A percentile compares a stretch with the other conserved stretches of the same genome.
phyloP scores from a whole-genome alignment of 352 stramenopile species.

The Pythium myriotylum region DNA sequence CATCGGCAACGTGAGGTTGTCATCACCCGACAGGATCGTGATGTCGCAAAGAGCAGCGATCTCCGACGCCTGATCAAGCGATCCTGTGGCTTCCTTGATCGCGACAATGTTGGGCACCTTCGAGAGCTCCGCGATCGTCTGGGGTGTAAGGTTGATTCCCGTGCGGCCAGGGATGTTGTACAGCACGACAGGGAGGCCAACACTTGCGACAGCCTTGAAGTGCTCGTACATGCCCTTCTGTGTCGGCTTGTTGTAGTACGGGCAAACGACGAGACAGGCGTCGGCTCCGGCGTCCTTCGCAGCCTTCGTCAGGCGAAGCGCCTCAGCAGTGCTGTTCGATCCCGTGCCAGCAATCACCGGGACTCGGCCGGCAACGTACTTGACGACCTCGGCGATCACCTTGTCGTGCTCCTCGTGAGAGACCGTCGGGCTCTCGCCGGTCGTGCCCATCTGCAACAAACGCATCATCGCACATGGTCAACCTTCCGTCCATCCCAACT shows the following conservation, averaged over 20 bases:
- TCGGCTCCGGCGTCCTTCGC: conserved; percentile 94
- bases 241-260: conserved; percentile 99
- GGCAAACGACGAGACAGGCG: conserved; percentile 95
- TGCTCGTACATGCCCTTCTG: conserved; percentile 95
- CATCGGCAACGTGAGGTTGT: conserved; percentile 90
- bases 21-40: conserved; percentile 90
- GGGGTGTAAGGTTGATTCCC: conserved; percentile 93
- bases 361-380: conserved; percentile 79
- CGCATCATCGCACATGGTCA: not conserved
- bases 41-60: conserved; percentile 90
- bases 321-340: conserved; percentile 92
- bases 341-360: conserved; percentile 96
- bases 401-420: conserved; percentile 94
- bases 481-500: no score
- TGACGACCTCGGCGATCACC: conserved; percentile 92
- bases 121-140: conserved; percentile 92
- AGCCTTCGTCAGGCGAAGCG: conserved; percentile 82
- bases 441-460: conserved; percentile 92
- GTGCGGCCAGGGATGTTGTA: conserved; percentile 98
- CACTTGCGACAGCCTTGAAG: conserved; percentile 89
- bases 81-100: conserved; percentile 98
- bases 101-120: conserved; percentile 96
- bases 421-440: conserved; percentile 95
- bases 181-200: conserved; percentile 93
- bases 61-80: conserved; percentile 85